phyloP scores from a whole-genome alignment of 2,329 filamentous ascomycete genomes.

The Colletotrichum scovillei region DNA sequence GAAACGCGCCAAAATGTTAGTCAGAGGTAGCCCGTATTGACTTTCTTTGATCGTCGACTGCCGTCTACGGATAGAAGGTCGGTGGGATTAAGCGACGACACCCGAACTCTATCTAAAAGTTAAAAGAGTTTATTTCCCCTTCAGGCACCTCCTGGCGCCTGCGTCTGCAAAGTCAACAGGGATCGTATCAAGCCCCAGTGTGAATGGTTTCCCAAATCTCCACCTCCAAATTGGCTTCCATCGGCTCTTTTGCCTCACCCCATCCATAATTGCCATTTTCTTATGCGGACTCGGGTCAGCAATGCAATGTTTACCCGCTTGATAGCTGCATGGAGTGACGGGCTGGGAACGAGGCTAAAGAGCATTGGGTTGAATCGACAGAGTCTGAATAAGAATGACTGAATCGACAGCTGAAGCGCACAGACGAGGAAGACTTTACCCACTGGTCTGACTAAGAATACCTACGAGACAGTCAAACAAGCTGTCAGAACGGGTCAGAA shows the following conservation, averaged over 20 bases:
- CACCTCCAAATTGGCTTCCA: background rate
- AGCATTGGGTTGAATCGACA: background rate
- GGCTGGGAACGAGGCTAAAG: background rate
- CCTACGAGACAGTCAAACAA: background rate
- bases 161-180: background rate
- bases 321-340: no score
- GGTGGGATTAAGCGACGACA: conserved; percentile 20
- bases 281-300: background rate
- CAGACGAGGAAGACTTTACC: background rate
- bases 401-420: background rate
- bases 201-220: background rate
- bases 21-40: no score
- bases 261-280: background rate
- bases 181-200: background rate
- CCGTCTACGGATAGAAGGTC: background rate
- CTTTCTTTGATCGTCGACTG: background rate
- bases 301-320: background rate
- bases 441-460: background rate
- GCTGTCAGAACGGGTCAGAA: background rate
- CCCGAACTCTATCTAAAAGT: conserved; percentile 28
- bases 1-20: background rate
- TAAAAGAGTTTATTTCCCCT: conserved; percentile 32
- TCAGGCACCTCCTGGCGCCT: background rate
- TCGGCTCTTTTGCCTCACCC: background rate
- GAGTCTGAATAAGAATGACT: background rate